phyloP scores from a whole-genome alignment of 2,329 filamentous ascomycete species.

The Neodidymelliopsis sp. region DNA sequence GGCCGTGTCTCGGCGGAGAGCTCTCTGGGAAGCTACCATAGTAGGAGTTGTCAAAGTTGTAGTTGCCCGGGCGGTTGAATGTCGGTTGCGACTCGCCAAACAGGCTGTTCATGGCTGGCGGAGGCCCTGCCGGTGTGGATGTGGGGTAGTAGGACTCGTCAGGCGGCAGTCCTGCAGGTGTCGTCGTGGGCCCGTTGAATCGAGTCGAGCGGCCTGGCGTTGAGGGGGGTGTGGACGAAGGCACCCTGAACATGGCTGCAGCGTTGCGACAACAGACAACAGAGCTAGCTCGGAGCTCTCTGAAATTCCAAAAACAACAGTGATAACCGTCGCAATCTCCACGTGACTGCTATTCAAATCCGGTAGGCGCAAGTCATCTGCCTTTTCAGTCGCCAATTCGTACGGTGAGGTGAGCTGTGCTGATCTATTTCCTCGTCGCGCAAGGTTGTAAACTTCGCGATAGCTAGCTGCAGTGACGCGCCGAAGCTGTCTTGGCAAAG shows the following conservation, averaged over 20 bases:
- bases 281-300: slow-evolving; percentile 6
- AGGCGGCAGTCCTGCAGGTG: slow-evolving; percentile 64
- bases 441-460: slow-evolving; percentile 26
- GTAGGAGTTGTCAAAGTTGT: slow-evolving; percentile 29
- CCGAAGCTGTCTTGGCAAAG: slow-evolving; percentile 20
- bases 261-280: slow-evolving; percentile 3
- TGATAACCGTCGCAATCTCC: slow-evolving; percentile 10
- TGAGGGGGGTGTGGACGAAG: slow-evolving; percentile 45
- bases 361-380: background rate
- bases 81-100: slow-evolving; percentile 61
- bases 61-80: slow-evolving; percentile 27
- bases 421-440: slow-evolving; percentile 13
- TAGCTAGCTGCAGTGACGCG: slow-evolving; percentile 27
- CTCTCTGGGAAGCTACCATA: slow-evolving; percentile 34
- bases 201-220: slow-evolving; percentile 44
- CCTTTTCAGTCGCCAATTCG: background rate
- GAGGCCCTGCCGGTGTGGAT: slow-evolving; percentile 64
- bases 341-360: background rate
- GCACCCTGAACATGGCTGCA: slow-evolving; percentile 46
- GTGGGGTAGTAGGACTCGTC: slow-evolving; percentile 55
- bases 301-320: slow-evolving; percentile 14
- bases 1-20: slow-evolving; percentile 45
- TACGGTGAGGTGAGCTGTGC: background rate
- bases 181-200: slow-evolving; percentile 58
- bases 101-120: slow-evolving; percentile 54